Evolutionary conservation across 2,329 filamentous ascomycete genomes (phyloP), one percentile per base, ranked within the genome.

Genomic region (Cordyceps fumosorosea): DNA sequence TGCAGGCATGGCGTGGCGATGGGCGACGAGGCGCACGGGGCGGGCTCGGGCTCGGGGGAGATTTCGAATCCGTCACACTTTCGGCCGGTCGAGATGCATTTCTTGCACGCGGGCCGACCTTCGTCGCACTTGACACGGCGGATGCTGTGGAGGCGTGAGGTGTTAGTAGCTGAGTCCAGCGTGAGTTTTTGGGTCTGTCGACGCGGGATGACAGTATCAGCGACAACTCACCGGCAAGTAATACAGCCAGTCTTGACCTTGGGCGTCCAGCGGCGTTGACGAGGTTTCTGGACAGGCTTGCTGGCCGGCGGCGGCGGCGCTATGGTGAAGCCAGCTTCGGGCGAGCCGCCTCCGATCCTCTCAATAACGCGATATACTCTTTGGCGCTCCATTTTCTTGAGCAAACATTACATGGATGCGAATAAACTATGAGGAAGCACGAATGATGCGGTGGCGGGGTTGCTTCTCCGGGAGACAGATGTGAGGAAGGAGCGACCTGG

Each of bases 71-170:
- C 68, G 26, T 52, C 64, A 52, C 68, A 69, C 26, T 51, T 53
- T 32, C 67, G 62, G 47, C 66, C 66, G 5, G 65, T 67, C 12
- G 61, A 64, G 14, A 50, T 58, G 56, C 70, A 72, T 37, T 69
- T 65, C 16, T 57, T 58, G 40, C 70, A 72, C 2, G 61, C 40
- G 12, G 70, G 70, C 18, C 65, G 63, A 2, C 61, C 65, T 60
- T 72, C 70, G 42, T 72, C 70, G 37, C 70, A 72, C 59, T 71
- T 72, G 34, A 72, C 67, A 45, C 65, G 67, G 24, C 70, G 66
- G 26, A 65, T 65, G 48, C 69, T 70, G 56, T 1, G 18, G 11
- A 47, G 40, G 20, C 5, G 42, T 47, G n/a, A 47, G 40, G 20
- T 12, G 42, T 56, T 29, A 56, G 55, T 37, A 22, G n/a, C 11